phyloP scores from a whole-genome alignment of 1,284 basidiomycete genomes.

The Cryptococcus depauperatus region DNA sequence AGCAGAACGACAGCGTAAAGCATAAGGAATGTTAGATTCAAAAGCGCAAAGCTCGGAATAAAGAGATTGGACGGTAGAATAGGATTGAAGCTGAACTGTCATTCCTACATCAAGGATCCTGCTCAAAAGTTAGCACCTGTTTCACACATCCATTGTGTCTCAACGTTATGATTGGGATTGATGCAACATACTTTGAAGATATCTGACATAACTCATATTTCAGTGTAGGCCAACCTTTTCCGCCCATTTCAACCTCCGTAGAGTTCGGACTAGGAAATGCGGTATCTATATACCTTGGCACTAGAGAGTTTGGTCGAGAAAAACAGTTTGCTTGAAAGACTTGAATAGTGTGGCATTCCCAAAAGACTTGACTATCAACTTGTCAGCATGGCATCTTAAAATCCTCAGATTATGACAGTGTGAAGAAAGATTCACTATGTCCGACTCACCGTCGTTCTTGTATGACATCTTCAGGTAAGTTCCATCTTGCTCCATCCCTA shows the following conservation, averaged over 20 bases:
- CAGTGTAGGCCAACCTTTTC: slow-evolving; percentile 20
- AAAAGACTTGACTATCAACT: slow-evolving; percentile 24
- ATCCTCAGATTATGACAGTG: too few species aligned
- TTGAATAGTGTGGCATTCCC: slow-evolving; percentile 27
- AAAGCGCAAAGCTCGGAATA: slow-evolving; percentile 21
- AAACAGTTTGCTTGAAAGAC: slow-evolving; percentile 34
- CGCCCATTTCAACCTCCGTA: slow-evolving; percentile 10
- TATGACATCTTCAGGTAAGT: slow-evolving; percentile 26
- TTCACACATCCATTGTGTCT: background rate
- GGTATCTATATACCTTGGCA: slow-evolving; percentile 26
- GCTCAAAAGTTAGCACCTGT: too few species aligned
- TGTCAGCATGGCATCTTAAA: too few species aligned
- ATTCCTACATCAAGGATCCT: slow-evolving; percentile 15
- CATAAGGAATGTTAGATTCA: slow-evolving; percentile 21
- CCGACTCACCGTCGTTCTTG: slow-evolving; percentile 25
- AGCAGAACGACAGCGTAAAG: slow-evolving; percentile 22
- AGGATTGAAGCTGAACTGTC: slow-evolving; percentile 16
- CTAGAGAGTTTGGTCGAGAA: slow-evolving; percentile 23
- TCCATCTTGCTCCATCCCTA: slow-evolving; percentile 38
- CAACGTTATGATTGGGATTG: background rate
- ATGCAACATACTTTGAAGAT: slow-evolving; percentile 9
- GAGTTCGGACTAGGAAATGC: slow-evolving; percentile 18
- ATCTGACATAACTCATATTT: slow-evolving; percentile 28
- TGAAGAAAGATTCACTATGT: background rate
- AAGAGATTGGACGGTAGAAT: slow-evolving; percentile 16